phyloP scores from a whole-genome alignment of 257 asterid species.

The Jaltomata sinuosa region DNA sequence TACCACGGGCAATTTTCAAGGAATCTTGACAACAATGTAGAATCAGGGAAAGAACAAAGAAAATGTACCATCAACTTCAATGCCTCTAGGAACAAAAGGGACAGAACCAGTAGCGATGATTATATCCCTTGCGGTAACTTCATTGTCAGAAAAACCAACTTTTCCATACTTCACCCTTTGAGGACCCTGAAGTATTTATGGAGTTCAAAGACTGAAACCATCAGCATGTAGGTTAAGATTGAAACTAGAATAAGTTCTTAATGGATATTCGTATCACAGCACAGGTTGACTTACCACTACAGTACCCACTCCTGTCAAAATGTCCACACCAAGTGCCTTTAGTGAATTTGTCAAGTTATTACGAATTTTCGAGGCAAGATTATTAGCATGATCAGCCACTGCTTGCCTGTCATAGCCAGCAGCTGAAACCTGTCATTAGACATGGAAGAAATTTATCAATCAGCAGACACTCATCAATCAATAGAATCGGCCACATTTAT shows the following conservation, averaged over 20 bases:
- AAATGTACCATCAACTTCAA: constrained; percentile 84
- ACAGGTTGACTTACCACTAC: constrained; percentile 47
- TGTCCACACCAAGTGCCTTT: constrained; percentile 92
- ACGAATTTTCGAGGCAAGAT: constrained; percentile 81
- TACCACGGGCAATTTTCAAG: background rate
- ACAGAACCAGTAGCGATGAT: constrained; percentile 92
- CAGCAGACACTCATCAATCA: background rate
- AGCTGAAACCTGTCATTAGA: constrained; percentile 62
- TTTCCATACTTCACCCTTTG: constrained; percentile 65
- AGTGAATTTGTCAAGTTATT: constrained; percentile 81
- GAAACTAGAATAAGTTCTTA: background rate
- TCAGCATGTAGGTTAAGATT: background rate
- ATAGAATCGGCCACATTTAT: background rate
- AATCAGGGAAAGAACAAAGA: background rate
- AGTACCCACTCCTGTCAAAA: constrained; percentile 83
- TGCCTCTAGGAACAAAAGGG: constrained; percentile 92
- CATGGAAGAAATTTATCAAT: background rate
- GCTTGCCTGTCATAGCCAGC: constrained; percentile 86
- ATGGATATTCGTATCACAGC: background rate
- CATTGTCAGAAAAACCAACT: constrained; percentile 22
- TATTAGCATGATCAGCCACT: constrained; percentile 93
- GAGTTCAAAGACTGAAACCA: background rate
- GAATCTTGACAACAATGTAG: background rate
- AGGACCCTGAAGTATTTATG: constrained; percentile 53
- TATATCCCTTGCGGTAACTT: constrained; percentile 75